Conservation (phyloP, 306 rosid species). For the Pyrus bretschneideri region DNA sequence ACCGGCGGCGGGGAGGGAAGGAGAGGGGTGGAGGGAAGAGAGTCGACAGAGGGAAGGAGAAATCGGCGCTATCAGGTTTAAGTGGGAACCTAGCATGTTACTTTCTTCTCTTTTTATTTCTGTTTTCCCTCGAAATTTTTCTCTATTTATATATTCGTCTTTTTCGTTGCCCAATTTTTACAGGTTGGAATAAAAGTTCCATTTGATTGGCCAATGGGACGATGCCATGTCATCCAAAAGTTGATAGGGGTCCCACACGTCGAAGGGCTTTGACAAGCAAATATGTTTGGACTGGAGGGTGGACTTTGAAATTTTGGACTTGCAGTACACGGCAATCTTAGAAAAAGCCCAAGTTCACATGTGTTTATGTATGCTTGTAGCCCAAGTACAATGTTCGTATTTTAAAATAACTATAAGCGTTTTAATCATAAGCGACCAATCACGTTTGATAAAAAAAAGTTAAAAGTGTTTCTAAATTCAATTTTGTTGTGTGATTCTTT, state of each 20-base stretch:
- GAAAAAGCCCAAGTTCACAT: neutral
- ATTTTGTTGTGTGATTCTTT: too few species aligned
- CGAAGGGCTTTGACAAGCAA: neutral
- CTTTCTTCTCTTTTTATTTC: neutral
- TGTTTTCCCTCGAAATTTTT: neutral
- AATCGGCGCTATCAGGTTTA: conserved; percentile 38
- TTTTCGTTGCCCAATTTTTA: neutral
- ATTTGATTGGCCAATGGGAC: neutral
- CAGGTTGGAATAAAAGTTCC: neutral
- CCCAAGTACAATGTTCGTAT: neutral
- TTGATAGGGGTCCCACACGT: neutral
- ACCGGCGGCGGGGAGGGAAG: conserved; percentile 36
- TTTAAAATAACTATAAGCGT: too few species aligned
- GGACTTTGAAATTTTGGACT: neutral
- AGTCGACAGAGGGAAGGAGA: conserved; percentile 46
- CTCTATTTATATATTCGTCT: neutral
- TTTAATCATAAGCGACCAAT: neutral
- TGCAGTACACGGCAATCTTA: neutral
- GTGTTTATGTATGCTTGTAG: neutral
- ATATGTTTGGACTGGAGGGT: neutral
- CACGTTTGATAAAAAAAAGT: too few species aligned
- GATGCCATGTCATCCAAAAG: neutral
- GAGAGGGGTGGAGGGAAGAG: conserved; percentile 31
- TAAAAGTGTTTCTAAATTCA: too few species aligned
- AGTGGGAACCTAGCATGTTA: conserved; percentile 18